Percentiles rank a stretch among this genome's conserved stretches.
These are phyloP conservation scores for Aspergillus saccharolyticus DNA, from an alignment of 495 filamentous ascomycete species.

Conservation along the genomic window DNA sequence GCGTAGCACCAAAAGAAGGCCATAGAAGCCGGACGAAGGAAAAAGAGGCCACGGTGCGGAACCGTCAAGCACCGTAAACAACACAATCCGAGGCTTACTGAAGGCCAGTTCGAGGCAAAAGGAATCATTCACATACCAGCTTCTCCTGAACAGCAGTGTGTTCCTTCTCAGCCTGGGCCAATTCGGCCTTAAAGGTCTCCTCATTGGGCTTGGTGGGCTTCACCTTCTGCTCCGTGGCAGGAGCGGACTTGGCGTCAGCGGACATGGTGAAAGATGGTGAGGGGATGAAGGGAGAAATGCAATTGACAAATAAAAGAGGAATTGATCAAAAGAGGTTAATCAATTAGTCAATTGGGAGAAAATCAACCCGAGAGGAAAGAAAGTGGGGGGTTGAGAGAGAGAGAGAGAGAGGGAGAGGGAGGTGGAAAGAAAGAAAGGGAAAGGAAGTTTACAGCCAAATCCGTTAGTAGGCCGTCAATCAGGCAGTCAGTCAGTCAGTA, in stretches of 20 bases:
- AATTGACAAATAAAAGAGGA: conserved; percentile 19
- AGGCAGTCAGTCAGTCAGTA: conserved; percentile 9
- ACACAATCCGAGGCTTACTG: neutral
- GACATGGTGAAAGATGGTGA: conserved; percentile 33
- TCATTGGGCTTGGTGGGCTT: conserved; percentile 53
- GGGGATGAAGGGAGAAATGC: conserved; percentile 4
- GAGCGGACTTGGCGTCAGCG: conserved; percentile 32
- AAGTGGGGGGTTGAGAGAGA: conserved; percentile 7
- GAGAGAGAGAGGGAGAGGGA: conserved; percentile 1
- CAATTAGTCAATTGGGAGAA: too few species aligned
- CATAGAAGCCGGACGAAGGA: neutral
- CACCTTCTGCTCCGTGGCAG: conserved; percentile 43
- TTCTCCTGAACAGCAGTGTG: conserved; percentile 66
- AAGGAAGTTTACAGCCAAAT: too few species aligned
- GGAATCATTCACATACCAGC: conserved; percentile 57
- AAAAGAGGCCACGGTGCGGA: conserved; percentile 2
- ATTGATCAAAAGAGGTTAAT: too few species aligned
- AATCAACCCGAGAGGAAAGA: conserved; percentile 8
- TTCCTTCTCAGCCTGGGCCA: conserved; percentile 78
- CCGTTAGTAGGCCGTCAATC: too few species aligned
- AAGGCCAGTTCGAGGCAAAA: neutral
- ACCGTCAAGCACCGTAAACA: neutral
- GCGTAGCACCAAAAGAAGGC: neutral
- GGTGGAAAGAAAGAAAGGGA: conserved; percentile 12
- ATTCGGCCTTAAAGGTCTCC: conserved; percentile 53